phyloP scores from a whole-genome alignment of 352 stramenopile species.

The Phytophthora fragariae region DNA sequence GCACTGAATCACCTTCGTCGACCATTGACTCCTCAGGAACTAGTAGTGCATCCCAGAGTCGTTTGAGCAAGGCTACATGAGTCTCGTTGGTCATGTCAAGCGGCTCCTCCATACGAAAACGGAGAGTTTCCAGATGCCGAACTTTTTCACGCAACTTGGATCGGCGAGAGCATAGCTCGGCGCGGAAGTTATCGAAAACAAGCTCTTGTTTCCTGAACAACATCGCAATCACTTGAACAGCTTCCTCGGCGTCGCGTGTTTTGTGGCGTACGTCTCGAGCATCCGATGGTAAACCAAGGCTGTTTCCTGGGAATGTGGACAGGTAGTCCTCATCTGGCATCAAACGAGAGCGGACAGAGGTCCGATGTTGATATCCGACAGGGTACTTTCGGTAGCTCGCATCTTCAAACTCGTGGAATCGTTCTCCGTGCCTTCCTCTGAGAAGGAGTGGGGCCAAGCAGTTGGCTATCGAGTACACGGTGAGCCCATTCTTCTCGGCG shows the following conservation, averaged over 20 bases:
- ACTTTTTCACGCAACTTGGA: slow-evolving; percentile 71
- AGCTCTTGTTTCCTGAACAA: slow-evolving; percentile 67
- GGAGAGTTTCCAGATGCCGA: slow-evolving; percentile 64
- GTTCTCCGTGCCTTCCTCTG: slow-evolving; percentile 51
- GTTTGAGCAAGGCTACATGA: slow-evolving; percentile 70
- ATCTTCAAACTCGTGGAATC: slow-evolving; percentile 80
- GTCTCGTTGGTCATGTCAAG: slow-evolving; percentile 61
- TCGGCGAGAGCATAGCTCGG: slow-evolving; percentile 59
- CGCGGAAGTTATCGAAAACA: slow-evolving; percentile 68
- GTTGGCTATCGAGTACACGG: slow-evolving; percentile 69
- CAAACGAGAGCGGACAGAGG: slow-evolving; percentile 60
- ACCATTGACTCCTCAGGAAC: slow-evolving; percentile 33
- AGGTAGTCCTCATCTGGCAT: slow-evolving; percentile 58
- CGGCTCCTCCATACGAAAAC: slow-evolving; percentile 75
- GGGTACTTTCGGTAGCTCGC: slow-evolving; percentile 74
- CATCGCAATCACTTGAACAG: slow-evolving; percentile 68
- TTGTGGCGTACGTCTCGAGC: slow-evolving; percentile 57
- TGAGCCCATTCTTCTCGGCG: slow-evolving; percentile 74
- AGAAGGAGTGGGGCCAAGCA: slow-evolving; percentile 74
- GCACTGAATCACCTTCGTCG: slow-evolving; percentile 28
- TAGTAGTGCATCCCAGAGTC: slow-evolving; percentile 74
- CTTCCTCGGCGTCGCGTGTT: slow-evolving; percentile 71
- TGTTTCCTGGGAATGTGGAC: slow-evolving; percentile 42
- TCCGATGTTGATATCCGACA: slow-evolving; percentile 66
- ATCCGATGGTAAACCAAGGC: slow-evolving; percentile 44